Evolutionary conservation across 2,329 filamentous ascomycete species (phyloP).

Genomic region (Dryadomyces sulphureus): DNA sequence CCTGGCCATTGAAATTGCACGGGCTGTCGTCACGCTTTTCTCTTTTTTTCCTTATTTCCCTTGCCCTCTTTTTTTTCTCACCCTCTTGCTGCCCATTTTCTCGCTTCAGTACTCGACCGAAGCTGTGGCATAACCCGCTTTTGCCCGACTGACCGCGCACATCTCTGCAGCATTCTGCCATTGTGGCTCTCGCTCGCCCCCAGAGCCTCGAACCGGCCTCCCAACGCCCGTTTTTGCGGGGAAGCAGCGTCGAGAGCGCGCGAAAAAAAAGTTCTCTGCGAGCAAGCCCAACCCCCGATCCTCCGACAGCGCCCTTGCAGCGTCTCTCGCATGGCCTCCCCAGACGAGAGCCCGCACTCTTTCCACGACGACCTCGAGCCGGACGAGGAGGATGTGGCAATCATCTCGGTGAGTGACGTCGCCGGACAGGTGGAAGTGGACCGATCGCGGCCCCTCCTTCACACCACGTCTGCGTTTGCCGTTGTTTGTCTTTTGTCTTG

Average conservation of each 20-base stretch:
- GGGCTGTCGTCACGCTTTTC: background rate
- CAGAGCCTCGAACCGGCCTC: no score
- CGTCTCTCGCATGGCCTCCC: constrained; percentile 13
- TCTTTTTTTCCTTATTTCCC: background rate
- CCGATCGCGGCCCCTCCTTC: background rate
- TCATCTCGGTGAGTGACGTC: constrained; percentile 19
- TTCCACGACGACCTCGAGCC: constrained; percentile 29
- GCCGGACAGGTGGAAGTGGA: background rate
- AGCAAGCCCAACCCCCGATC: no score
- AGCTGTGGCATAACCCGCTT: background rate
- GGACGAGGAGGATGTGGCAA: constrained; percentile 33
- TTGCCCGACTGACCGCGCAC: background rate
- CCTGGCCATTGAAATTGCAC: background rate
- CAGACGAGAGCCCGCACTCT: constrained; percentile 28
- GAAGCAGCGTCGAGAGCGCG: background rate
- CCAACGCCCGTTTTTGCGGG: background rate
- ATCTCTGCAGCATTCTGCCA: background rate
- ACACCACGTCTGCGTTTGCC: background rate
- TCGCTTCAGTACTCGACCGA: background rate
- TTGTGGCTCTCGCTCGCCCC: background rate
- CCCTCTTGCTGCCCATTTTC: background rate
- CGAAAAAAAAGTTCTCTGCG: no score
- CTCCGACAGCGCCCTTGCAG: background rate
- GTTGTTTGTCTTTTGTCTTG: no score
- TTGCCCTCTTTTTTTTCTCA: background rate